Evolutionary conservation across 345 rosid species (phyloP), one percentile per base, ranked within the genome.

Genomic region (Alliaria petiolata): DNA sequence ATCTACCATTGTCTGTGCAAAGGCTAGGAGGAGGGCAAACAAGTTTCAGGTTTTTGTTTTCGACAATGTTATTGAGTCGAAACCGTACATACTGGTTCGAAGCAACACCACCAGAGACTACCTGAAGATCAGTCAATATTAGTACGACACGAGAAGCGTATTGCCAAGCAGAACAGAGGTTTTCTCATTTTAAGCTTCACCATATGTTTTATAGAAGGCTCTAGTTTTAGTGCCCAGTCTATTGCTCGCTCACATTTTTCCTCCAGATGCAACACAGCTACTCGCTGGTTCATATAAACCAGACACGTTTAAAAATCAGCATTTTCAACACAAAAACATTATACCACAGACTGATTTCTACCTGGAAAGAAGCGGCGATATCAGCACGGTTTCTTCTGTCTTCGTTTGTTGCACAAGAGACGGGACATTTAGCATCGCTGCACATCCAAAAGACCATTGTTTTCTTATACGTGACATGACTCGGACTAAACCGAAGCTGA

Each of bases 341-440:
- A 12, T 39, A 63, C 51, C 14, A 49, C 12, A 35, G 38, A 31
- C 12, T 3, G 30, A 45, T 75, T 25, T 51, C 22, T 49, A 90
- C 98, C 96, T 93, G 98, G 78, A 93, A 93, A 71, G 98, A 86
- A 76, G 96, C 98, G 5, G 98, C 98, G 40, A 91, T 84, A 74
- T 93, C 92, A 68, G 98, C 97, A 74, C 98, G 83, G 46, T 83
- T 79, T 67, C 71, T 79, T 85, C 97, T 85, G 57, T 91, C 98
- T 73, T 82, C 82, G 39, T 49, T 77, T 66, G 85, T 86, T 67
- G 96, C 85, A 25, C 82, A 81, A 62, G 91, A 87, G 74, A 93
- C 57, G 6, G 92, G 92, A 74, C 84, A 79, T 56, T 79, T 84
- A 40, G 83, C 77, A 76, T 87, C 83, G 51, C 98, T 93, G 85